phyloP scores from a whole-genome alignment of 2,329 filamentous ascomycete species.

The Fusarium xylarioides region DNA sequence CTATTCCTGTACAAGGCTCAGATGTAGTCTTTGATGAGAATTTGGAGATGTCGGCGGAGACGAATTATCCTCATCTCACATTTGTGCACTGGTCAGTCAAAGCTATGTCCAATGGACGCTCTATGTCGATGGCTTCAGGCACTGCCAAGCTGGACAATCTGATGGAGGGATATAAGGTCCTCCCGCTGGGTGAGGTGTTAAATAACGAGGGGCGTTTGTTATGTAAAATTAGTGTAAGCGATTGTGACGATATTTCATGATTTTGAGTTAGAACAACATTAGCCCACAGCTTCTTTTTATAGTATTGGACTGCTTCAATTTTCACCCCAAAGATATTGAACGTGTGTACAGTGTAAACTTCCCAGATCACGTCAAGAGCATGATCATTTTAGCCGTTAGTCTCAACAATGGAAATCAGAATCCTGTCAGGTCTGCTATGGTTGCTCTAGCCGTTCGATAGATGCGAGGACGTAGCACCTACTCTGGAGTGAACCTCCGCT shows the following conservation, averaged over 20 bases:
- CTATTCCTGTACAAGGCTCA: rapidly evolving
- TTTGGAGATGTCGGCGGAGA: not conserved
- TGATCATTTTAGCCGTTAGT: not conserved
- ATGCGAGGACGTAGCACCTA: not conserved
- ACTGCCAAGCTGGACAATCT: conserved; percentile 1
- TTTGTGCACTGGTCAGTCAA: conserved; percentile 8
- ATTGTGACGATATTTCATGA: not conserved
- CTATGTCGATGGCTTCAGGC: not conserved
- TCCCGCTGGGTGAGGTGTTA: not conserved
- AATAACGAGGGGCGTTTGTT: not conserved
- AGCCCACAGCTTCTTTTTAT: not conserved
- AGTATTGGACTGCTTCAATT: rapidly evolving
- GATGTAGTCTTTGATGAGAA: not conserved
- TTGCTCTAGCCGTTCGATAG: not conserved
- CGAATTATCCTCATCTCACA: not conserved
- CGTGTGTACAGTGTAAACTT: not conserved
- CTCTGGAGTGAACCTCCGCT: not conserved
- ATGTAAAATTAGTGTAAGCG: conserved; percentile 5
- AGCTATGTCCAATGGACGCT: not conserved
- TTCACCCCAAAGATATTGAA: too few relatives aligned
- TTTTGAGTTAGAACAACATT: not conserved
- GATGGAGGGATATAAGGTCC: not conserved
- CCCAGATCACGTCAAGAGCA: not conserved
- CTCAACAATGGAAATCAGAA: not conserved
- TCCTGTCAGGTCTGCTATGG: not conserved